Percentiles rank a stretch among this genome's conserved stretches.
phyloP scores from a whole-genome alignment of 352 stramenopile species.

The Phytophthora fragariae region DNA sequence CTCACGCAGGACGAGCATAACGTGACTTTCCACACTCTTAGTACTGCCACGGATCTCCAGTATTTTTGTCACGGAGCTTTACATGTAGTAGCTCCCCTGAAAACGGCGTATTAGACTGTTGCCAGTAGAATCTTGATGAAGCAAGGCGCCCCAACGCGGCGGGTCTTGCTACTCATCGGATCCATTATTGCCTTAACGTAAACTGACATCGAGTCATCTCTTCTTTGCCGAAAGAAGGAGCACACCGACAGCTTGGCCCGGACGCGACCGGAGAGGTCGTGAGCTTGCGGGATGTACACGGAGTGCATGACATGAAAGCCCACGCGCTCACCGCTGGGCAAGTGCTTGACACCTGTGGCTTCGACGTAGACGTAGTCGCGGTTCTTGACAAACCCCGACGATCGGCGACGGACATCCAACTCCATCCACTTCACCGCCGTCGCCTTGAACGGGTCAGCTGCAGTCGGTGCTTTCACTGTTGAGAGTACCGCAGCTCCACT shows the following conservation, averaged over 20 bases:
- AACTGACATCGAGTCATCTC: conserved; percentile 41
- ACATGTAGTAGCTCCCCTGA: conserved; percentile 23
- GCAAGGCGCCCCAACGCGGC: conserved; percentile 23
- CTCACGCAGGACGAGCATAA: conserved; percentile 48
- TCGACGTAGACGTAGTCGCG: conserved; percentile 71
- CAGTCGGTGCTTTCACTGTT: conserved; percentile 46
- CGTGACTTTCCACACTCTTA: conserved; percentile 31
- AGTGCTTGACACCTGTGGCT: conserved; percentile 43
- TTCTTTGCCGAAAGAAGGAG: conserved; percentile 48
- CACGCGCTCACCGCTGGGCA: conserved; percentile 43
- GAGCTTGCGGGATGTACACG: conserved; percentile 36
- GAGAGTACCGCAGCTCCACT: conserved; percentile 50
- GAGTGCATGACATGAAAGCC: conserved; percentile 61
- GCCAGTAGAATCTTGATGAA: conserved; percentile 39
- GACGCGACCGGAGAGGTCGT: conserved; percentile 33
- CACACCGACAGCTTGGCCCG: conserved; percentile 44
- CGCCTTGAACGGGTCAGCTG: conserved; percentile 48
- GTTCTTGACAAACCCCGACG: conserved; percentile 34
- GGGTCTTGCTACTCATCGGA: conserved; percentile 29
- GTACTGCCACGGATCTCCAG: no score
- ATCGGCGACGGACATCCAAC: conserved; percentile 33
- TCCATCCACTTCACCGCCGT: conserved; percentile 43
- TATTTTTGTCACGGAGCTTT: no score
- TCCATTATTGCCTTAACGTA: conserved; percentile 50
- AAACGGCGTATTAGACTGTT: conserved; percentile 37